phyloP scores from a whole-genome alignment of 2,329 filamentous ascomycete genomes.

The Fusarium pseudoanthophilum region DNA sequence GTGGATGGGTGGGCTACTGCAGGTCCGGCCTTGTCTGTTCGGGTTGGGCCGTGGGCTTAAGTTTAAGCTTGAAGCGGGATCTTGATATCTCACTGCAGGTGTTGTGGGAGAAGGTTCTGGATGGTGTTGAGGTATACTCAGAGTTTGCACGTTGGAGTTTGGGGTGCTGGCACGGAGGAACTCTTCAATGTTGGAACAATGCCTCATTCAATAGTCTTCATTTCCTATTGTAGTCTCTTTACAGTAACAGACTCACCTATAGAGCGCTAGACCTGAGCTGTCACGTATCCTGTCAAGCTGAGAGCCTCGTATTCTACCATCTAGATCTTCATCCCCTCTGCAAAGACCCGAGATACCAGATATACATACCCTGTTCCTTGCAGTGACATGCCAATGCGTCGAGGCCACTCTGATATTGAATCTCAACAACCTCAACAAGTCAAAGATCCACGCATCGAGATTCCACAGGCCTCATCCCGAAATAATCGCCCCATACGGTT shows the following conservation, averaged over 20 bases:
- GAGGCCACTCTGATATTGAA: not conserved
- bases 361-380: not conserved
- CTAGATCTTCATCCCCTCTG: not conserved
- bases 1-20: conserved; percentile 28
- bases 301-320: not conserved
- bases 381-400: not conserved
- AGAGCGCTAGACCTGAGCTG: too few relatives aligned
- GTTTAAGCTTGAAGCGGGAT: not conserved
- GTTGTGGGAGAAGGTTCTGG: not conserved
- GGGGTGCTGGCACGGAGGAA: not conserved
- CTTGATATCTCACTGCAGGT: not conserved
- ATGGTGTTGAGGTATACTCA: not conserved
- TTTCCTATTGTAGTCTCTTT: not conserved
- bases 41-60: not conserved
- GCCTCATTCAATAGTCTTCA: not conserved
- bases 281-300: not conserved
- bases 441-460: not conserved
- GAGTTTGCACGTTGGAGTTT: too few relatives aligned
- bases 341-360: not conserved
- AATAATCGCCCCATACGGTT: not conserved
- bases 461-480: not conserved
- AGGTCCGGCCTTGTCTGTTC: conserved; percentile 29
- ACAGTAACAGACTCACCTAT: not conserved
- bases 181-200: not conserved
- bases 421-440: not conserved